phyloP scores from a whole-genome alignment of 768 basidiomycete genomes.

The Amanita exitialis region DNA sequence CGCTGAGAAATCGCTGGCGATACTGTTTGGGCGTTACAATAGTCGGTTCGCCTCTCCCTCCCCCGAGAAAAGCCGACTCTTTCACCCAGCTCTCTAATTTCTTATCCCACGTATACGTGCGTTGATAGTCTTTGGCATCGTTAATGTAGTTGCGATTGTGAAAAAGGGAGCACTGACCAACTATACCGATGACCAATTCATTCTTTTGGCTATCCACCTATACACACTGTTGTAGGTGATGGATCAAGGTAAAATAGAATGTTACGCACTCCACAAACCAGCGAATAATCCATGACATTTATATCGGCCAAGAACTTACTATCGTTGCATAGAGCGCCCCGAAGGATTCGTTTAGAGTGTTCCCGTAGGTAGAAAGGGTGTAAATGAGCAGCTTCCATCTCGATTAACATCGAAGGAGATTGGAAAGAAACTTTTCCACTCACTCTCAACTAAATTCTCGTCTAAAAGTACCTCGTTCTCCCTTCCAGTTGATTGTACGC shows the following conservation, averaged over 20 bases:
- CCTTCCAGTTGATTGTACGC: slow-evolving; percentile 82
- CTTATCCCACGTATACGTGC: slow-evolving; percentile 98
- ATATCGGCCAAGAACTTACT: slow-evolving; percentile 90
- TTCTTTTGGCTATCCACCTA: slow-evolving; percentile 79
- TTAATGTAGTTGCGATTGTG: background rate
- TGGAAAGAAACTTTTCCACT: slow-evolving; percentile 11
- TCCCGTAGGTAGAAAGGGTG: slow-evolving; percentile 93
- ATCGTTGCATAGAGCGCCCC: slow-evolving; percentile 88
- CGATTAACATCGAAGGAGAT: background rate
- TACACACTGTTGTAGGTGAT: background rate
- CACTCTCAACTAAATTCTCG: slow-evolving; percentile 91
- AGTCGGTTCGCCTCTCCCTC: slow-evolving; percentile 83
- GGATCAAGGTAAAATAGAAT: background rate
- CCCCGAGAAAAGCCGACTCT: slow-evolving; percentile 85
- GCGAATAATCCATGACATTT: slow-evolving; percentile 96
- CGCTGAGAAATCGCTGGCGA: slow-evolving; percentile 73
- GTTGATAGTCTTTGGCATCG: slow-evolving; percentile 66
- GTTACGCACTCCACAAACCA: slow-evolving; percentile 66
- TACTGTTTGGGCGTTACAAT: slow-evolving; percentile 96
- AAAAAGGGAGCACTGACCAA: slow-evolving; percentile 49
- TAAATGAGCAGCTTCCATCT: slow-evolving; percentile 59
- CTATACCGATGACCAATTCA: slow-evolving; percentile 93
- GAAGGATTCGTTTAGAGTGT: slow-evolving; percentile 87
- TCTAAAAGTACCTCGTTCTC: slow-evolving; percentile 93
- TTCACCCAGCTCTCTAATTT: slow-evolving; percentile 98